Conservation (phyloP, 1,139 yeast genomes). For the Zygosaccharomyces sapae region DNA sequence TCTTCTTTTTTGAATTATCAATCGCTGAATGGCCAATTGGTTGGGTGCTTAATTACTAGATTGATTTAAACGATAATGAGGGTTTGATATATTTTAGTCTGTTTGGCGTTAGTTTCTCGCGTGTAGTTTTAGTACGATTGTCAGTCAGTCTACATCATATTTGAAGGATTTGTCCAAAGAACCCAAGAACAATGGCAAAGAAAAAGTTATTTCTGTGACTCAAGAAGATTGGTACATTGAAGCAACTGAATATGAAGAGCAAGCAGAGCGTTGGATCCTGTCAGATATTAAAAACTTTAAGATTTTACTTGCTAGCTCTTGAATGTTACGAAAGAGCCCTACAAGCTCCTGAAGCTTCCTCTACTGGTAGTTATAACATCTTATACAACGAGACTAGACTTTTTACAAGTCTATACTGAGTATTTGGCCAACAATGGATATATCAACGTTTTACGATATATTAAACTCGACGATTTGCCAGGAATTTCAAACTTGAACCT, state of each 20-base stretch:
- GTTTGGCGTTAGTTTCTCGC: constrained; percentile 1
- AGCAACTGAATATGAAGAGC: constrained; percentile 34
- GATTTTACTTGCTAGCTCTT: constrained; percentile 29
- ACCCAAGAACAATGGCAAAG: constrained; percentile 2
- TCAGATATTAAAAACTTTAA: constrained; percentile 34
- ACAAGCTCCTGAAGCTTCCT: constrained; percentile 17
- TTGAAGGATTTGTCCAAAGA: too few species aligned
- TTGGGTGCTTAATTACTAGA: too few species aligned
- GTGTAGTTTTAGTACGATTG: background rate
- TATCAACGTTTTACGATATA: constrained; percentile 31
- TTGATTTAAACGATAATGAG: too few species aligned
- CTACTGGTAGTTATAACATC: constrained; percentile 27
- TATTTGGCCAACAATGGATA: constrained; percentile 31
- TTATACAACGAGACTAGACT: constrained; percentile 33
- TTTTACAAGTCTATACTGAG: constrained; percentile 30
- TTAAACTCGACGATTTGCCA: constrained; percentile 26
- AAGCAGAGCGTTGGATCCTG: constrained; percentile 36
- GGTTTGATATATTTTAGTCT: background rate
- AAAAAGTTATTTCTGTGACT: constrained; percentile 13
- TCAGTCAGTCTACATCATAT: too few species aligned
- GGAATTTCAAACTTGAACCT: constrained; percentile 17
- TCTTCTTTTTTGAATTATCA: background rate
- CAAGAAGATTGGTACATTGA: constrained; percentile 34
- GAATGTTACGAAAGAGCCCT: constrained; percentile 29
- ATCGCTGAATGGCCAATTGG: too few species aligned